A percentile compares a stretch with the other conserved stretches of the same genome.
Evolutionary conservation across 257 asterid genomes (phyloP).

Genomic region (Oldenlandia corymbosa): DNA sequence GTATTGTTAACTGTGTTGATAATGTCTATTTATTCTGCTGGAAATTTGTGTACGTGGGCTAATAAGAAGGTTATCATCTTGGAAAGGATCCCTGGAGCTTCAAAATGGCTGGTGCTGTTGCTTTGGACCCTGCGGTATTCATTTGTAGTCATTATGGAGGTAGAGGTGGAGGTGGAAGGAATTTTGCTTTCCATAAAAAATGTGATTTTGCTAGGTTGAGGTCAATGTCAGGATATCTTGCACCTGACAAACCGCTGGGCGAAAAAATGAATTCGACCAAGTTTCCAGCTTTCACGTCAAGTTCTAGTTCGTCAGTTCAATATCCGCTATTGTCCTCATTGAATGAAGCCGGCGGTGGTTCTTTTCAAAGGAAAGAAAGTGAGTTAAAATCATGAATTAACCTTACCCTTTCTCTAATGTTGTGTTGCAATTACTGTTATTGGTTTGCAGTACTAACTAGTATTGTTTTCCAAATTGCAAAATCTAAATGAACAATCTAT

Average conservation of each 20-base stretch:
- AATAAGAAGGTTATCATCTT: not conserved
- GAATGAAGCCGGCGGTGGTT: constrained; percentile 8
- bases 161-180: constrained; percentile 19
- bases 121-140: constrained; percentile 25
- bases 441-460: constrained; percentile 4
- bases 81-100: constrained; percentile 13
- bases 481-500: constrained; percentile 6
- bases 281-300: not conserved
- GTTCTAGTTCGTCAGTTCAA: constrained; percentile 16
- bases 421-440: not conserved
- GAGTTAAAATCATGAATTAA: too few species aligned
- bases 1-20: too few species aligned
- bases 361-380: constrained; percentile 35
- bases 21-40: too few species aligned
- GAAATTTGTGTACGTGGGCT: not conserved
- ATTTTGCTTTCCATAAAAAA: constrained; percentile 18
- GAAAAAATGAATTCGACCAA: constrained; percentile 15
- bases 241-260: constrained; percentile 8
- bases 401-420: constrained; percentile 6
- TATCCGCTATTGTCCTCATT: constrained; percentile 22
- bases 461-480: too few species aligned
- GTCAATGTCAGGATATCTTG: constrained; percentile 14
- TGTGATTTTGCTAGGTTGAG: constrained; percentile 8
- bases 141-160: constrained; percentile 16
- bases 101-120: constrained; percentile 31